Evolutionary conservation across 2,329 filamentous ascomycete species (phyloP), one percentile per base, ranked within the genome.

Genomic region (Penicillium freii): DNA sequence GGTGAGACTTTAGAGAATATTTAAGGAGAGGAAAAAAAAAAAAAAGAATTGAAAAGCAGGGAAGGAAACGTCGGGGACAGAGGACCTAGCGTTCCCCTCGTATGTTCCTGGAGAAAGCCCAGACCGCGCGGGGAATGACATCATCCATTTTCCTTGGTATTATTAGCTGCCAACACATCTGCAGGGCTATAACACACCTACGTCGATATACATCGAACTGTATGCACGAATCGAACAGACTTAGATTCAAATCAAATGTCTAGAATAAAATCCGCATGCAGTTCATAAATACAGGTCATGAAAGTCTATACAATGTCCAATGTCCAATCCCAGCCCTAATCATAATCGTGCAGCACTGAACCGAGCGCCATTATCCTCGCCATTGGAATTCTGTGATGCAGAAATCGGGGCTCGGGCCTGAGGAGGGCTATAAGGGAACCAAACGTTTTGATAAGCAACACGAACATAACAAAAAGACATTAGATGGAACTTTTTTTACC

Each of bases 401-500:
- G 60, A 57, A 59, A 44, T 59, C 43, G 62, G 56, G 56, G 51
- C 23, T 50, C 59, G 62, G 25, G 57, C 43, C 33, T 62, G 50
- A 50, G 62, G 64, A 19, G 65, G 64, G 55, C 65, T 67, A 38
- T 56, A 48, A 54, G 44, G 44, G 47, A 50, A 46, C 31, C 57
- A 64, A 47, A 38, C 48, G 23, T 38, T 62, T 39, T 61, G 64
- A 63, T 64, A 67, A 64, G 66, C 49, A 62, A 61, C 55, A 62
- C 39, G 60, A 36, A 57, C 49, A 60, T 25, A 38, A 19, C 13
- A 34, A 49, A 54, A 54, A 47, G 25, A 36, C 42, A 29, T 27
- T 11, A 50, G 44, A 48, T 58, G 42, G 55, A 50, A 53, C 25
- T 52, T 67, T 67, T 71, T 67, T 72, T 76, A 74, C 65, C 71